Evolutionary conservation across 208 protist genomes (phyloP), one percentile per base, ranked within the genome.

Genomic region (Endotrypanum monterogeii): DNA sequence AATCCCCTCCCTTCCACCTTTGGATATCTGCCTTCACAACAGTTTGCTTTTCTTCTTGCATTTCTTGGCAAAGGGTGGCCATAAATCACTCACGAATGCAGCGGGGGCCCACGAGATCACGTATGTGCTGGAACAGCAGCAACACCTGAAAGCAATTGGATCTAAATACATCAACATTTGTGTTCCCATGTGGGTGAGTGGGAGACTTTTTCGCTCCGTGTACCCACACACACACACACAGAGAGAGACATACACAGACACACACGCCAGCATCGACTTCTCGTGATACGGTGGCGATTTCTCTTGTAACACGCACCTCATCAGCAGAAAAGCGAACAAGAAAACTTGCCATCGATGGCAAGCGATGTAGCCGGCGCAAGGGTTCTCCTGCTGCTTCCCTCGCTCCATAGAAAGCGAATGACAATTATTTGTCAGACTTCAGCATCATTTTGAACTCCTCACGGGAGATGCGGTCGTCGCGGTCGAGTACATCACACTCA

Each of bases 401-500:
- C 20, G 28, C 52, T 67, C 54, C 9, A 8, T 54, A 44, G 32
- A 65, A 46, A 65, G 25, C 60, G 65, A 76, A 56, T 68, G 20
- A 37, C 18, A 9, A 20, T 72, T 70, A 82, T 48, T 80, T 83
- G 20, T 80, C 74, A 20, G 82, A 63, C 44, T 83, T 61, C 55
- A 99, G 94, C 95, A 99, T 99, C 28, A 81, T 84, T 56, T 98
- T 84, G 67, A 99, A 99, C 75, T 99, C 98, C 67, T 98, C 90
- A 67, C 91, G 84, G 48, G 89, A 98, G 37, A 99, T 96, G 30
- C 89, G 87, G 50, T 97, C 89, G 87, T 99, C 98, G 44, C 89
- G 91, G 73, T 99, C 98, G 18, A 98, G 67, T 16, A 93, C 79
- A 78, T 99, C 98, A 11, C 96, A 97, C 73, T 96, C 95, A 39